Evolutionary conservation across 2,329 filamentous ascomycete genomes (phyloP).

Genomic region (Fusarium secorum): DNA sequence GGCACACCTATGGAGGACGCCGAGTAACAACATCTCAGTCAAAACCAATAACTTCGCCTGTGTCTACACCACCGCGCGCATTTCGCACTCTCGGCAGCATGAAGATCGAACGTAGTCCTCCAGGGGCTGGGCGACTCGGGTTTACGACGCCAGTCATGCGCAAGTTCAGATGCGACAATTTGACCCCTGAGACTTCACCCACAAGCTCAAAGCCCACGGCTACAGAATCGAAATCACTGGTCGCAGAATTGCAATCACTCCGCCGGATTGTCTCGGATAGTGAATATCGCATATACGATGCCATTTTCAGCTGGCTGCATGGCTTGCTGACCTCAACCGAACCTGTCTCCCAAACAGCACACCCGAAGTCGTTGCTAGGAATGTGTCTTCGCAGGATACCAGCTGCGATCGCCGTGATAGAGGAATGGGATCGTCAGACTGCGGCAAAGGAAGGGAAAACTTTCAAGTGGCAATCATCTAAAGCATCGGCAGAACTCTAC

Average conservation of each 20-base stretch:
- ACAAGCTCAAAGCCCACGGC: background rate
- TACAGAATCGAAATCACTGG: constrained; percentile 18
- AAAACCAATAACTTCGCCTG: background rate
- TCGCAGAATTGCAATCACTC: constrained; percentile 37
- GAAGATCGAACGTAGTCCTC: constrained; percentile 41
- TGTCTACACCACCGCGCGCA: constrained; percentile 39
- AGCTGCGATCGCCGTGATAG: constrained; percentile 44
- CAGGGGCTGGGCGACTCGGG: constrained; percentile 37
- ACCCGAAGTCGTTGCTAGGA: constrained; percentile 47
- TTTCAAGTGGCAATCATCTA: constrained; percentile 41
- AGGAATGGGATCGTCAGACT: constrained; percentile 44
- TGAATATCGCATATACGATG: constrained; percentile 45
- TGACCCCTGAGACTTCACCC: constrained; percentile 3
- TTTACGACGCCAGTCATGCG: constrained; percentile 44
- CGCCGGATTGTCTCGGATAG: constrained; percentile 34
- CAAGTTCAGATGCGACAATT: constrained; percentile 38
- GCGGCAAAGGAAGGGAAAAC: constrained; percentile 34
- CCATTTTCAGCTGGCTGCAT: constrained; percentile 45
- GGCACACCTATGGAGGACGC: constrained; percentile 44
- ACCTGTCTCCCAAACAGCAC: constrained; percentile 24
- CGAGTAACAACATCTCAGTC: constrained; percentile 3
- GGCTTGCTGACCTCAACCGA: constrained; percentile 43
- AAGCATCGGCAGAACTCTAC: constrained; percentile 46
- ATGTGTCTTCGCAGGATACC: constrained; percentile 49
- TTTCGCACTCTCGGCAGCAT: constrained; percentile 44